Percentiles rank a stretch among this genome's conserved stretches.
Evolutionary conservation across 2,329 filamentous ascomycete species (phyloP).

Genomic region (Verticillium isaacii): DNA sequence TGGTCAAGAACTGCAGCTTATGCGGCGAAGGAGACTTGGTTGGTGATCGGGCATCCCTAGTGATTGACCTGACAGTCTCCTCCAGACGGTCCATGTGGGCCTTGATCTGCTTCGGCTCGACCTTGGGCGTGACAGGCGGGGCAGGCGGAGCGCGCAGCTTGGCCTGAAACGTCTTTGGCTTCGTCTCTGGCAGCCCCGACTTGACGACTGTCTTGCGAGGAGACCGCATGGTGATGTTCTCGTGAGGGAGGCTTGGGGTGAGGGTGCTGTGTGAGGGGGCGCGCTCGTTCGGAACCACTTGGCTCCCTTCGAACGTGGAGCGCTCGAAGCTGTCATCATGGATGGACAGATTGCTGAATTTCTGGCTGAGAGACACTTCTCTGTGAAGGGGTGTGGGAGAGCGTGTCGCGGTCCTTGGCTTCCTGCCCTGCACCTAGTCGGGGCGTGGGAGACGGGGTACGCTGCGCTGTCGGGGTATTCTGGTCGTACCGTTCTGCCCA

Average conservation of each 20-base stretch:
- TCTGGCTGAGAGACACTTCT: slow-evolving; percentile 38
- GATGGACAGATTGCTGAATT: slow-evolving; percentile 34
- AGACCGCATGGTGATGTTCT: background rate
- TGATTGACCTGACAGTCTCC: slow-evolving; percentile 23
- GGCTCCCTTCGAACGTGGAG: slow-evolving; percentile 27
- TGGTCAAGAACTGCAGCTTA: slow-evolving; percentile 57
- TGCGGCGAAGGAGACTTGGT: slow-evolving; percentile 37
- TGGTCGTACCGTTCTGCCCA: slow-evolving; percentile 29
- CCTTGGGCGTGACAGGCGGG: background rate
- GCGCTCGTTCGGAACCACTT: slow-evolving; percentile 32
- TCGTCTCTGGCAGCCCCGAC: background rate
- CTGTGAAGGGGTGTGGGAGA: slow-evolving; percentile 20
- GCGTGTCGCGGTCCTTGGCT: background rate
- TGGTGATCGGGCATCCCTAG: slow-evolving; percentile 25
- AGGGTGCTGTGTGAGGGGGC: background rate
- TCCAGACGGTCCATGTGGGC: slow-evolving; percentile 18
- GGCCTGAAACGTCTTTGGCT: background rate
- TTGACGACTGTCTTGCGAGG: background rate
- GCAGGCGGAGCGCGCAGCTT: background rate
- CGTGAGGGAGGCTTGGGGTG: background rate
- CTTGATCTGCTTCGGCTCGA: slow-evolving; percentile 9
- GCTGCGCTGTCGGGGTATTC: slow-evolving; percentile 6
- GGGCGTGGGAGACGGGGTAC: slow-evolving; percentile 5
- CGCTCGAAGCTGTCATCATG: slow-evolving; percentile 20
- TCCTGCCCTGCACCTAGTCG: background rate